These are phyloP conservation scores for Pilaira anomala DNA, from an alignment of 192 early-diverging fungal species.

Conservation along the genomic window DNA sequence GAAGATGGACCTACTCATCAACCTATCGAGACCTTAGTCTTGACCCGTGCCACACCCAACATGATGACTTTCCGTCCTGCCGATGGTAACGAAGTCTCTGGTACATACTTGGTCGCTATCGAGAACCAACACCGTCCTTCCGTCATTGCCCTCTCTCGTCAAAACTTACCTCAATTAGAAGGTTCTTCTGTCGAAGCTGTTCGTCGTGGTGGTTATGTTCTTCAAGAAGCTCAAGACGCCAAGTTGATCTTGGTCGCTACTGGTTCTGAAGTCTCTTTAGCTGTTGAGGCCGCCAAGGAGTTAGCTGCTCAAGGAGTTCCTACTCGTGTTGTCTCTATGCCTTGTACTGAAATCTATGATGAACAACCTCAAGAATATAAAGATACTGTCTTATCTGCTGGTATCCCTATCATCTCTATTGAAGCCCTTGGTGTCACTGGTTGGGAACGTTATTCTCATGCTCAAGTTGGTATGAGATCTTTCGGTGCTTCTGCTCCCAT, in stretches of 20 bases:
- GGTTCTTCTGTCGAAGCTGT: slow-evolving; percentile 79
- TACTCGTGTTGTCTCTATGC: slow-evolving; percentile 92
- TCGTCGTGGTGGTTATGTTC: slow-evolving; percentile 82
- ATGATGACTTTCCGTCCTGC: slow-evolving; percentile 85
- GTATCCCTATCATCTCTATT: slow-evolving; percentile 80
- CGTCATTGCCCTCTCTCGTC: slow-evolving; percentile 85
- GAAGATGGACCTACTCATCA: slow-evolving; percentile 99
- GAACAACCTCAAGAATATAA: slow-evolving; percentile 83
- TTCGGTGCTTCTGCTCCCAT: slow-evolving; percentile 89
- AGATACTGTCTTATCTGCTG: slow-evolving; percentile 71
- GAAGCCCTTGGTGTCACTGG: slow-evolving; percentile 85
- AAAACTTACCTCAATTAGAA: slow-evolving; percentile 90
- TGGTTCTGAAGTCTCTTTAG: slow-evolving; percentile 89
- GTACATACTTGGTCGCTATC: slow-evolving; percentile 82
- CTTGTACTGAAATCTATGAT: slow-evolving; percentile 86
- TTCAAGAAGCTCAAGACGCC: slow-evolving; percentile 61
- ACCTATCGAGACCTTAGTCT: slow-evolving; percentile 91
- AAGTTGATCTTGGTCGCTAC: slow-evolving; percentile 78
- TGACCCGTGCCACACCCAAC: slow-evolving; percentile 88
- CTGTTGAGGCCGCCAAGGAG: slow-evolving; percentile 80
- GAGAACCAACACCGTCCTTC: slow-evolving; percentile 67
- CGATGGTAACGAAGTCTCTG: slow-evolving; percentile 93
- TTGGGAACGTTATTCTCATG: slow-evolving; percentile 93
- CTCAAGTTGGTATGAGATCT: slow-evolving; percentile 81
- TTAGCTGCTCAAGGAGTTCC: slow-evolving; percentile 57